These are phyloP conservation scores for Lactarius tabidus DNA, from an alignment of 768 basidiomycete genomes.

Conservation along the genomic window DNA sequence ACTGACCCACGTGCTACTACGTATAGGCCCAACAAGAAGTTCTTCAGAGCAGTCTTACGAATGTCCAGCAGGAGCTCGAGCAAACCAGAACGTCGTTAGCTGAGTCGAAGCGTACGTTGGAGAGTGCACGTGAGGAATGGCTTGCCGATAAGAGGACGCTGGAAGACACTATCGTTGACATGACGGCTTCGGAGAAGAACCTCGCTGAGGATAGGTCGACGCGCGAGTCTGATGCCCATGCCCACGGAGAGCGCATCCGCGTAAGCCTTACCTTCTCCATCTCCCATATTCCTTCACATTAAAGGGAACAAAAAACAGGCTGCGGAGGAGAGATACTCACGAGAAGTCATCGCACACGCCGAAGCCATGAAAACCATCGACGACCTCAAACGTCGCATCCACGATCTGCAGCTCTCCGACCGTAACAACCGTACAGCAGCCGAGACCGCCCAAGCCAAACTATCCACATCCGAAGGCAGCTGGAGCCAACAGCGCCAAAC, in stretches of 20 bases:
- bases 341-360: slow-evolving; percentile 81
- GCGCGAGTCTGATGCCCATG: slow-evolving; percentile 62
- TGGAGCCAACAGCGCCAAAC: slow-evolving; percentile 78
- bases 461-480: slow-evolving; percentile 65
- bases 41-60: slow-evolving; percentile 57
- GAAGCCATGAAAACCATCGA: slow-evolving; percentile 75
- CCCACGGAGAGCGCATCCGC: slow-evolving; percentile 65
- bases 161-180: slow-evolving; percentile 77
- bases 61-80: slow-evolving; percentile 50
- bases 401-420: slow-evolving; percentile 45
- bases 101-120: slow-evolving; percentile 61
- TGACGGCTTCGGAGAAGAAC: slow-evolving; percentile 68
- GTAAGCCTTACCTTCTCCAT: slow-evolving; percentile 34
- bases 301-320: slow-evolving; percentile 38
- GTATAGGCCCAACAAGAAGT: slow-evolving; percentile 58
- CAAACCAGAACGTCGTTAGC: slow-evolving; percentile 46
- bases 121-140: slow-evolving; percentile 68
- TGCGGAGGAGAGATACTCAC: slow-evolving; percentile 76
- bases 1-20: not conserved
- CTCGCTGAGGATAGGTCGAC: slow-evolving; percentile 58
- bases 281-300: not conserved
- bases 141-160: slow-evolving; percentile 73
- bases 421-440: slow-evolving; percentile 58
- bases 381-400: slow-evolving; percentile 58
- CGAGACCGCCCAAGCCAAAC: slow-evolving; percentile 72